A percentile compares a stretch with the other conserved stretches of the same genome.
Conservation (phyloP, 1,284 basidiomycete genomes). For the Trichosporon asahii region DNA sequence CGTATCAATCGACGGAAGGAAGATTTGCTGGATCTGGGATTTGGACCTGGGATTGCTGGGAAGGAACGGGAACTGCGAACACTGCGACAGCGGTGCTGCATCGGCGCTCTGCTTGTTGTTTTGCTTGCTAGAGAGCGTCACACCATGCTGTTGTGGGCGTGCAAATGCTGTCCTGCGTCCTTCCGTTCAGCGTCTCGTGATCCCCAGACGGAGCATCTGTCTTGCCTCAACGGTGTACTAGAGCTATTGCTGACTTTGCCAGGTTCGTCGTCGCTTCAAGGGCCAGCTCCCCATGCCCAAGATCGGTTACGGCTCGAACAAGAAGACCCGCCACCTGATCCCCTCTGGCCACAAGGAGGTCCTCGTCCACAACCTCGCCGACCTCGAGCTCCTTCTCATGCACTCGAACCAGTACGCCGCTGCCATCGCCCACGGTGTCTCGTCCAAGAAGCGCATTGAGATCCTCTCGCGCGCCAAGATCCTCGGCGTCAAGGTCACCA, state of each 20-base stretch:
- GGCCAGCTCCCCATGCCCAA: constrained; percentile 93
- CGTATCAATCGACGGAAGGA: constrained; percentile 22
- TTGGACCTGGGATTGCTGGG: neutral
- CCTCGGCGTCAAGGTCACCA: constrained; percentile 88
- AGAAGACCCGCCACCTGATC: constrained; percentile 83
- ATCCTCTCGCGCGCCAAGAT: constrained; percentile 89
- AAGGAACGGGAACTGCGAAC: neutral
- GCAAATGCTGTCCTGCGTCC: neutral
- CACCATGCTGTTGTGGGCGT: neutral
- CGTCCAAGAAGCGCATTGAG: constrained; percentile 88
- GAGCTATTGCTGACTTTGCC: constrained; percentile 20
- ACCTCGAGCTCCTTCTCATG: constrained; percentile 91
- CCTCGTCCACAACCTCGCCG: constrained; percentile 84
- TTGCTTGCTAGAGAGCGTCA: no score
- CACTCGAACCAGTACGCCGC: constrained; percentile 97
- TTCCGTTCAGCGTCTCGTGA: neutral
- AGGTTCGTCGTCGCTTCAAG: constrained; percentile 83
- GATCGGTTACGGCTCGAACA: constrained; percentile 59
- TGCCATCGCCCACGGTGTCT: constrained; percentile 95
- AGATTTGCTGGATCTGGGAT: neutral
- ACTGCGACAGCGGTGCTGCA: neutral
- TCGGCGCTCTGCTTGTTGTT: no score
- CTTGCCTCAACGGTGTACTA: neutral
- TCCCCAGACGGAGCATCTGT: neutral
- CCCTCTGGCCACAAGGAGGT: constrained; percentile 93